A percentile compares a stretch with the other conserved stretches of the same genome.
These are phyloP conservation scores for Dillenia suffruticosa DNA, from an alignment of 164 flowering plant species.

Conservation along the genomic window DNA sequence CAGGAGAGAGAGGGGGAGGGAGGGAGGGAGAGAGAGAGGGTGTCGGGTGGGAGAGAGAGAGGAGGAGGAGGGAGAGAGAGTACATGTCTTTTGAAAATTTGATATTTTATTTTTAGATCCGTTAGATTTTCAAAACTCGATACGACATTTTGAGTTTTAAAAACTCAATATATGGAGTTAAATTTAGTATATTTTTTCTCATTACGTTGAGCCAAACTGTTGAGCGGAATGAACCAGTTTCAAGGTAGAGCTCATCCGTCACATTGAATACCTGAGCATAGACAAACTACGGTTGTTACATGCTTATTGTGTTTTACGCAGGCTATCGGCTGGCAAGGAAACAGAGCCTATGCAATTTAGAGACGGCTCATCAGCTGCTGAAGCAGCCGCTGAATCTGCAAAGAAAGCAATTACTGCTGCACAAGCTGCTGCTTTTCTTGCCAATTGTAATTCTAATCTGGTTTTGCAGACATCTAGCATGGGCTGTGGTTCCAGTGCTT, in stretches of 20 bases:
- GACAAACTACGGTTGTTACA: no score
- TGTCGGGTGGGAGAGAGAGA: no score
- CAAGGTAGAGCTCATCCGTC: slow-evolving; percentile 29
- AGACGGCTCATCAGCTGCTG: slow-evolving; percentile 74
- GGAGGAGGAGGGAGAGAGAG: no score
- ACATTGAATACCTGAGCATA: not conserved
- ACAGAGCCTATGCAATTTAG: slow-evolving; percentile 27
- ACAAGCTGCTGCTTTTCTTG: slow-evolving; percentile 72
- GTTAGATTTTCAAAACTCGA: no score
- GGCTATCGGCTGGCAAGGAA: slow-evolving; percentile 20
- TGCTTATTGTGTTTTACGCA: slow-evolving; percentile 2
- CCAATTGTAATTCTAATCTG: slow-evolving; percentile 33
- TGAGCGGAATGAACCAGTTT: slow-evolving; percentile 25
- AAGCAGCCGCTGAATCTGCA: slow-evolving; percentile 82
- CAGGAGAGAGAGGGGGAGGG: no score
- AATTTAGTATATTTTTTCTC: no score
- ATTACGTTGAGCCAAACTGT: slow-evolving; percentile 16
- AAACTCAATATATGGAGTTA: no score
- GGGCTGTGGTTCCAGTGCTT: slow-evolving; percentile 9
- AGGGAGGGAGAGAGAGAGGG: no score
- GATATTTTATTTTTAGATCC: no score
- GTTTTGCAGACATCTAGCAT: slow-evolving; percentile 10
- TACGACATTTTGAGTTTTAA: no score
- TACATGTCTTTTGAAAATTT: no score
- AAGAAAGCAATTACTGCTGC: slow-evolving; percentile 86